Conservation (phyloP, 2,329 filamentous ascomycete genomes). For the Amauroascus niger region DNA sequence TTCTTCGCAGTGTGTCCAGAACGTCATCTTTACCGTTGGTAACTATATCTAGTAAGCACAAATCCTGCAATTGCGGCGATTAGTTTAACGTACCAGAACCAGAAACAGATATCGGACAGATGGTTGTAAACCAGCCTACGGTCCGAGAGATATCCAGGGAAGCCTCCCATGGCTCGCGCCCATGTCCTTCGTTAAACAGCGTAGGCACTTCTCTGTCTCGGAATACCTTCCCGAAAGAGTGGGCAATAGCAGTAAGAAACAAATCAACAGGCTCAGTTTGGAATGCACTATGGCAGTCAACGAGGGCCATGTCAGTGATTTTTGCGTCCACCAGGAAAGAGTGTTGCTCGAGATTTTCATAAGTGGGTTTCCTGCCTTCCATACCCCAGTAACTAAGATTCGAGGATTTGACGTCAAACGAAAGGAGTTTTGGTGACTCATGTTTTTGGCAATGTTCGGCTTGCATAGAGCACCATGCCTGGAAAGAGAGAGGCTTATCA, state of each 20-base stretch:
- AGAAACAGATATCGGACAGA: slow-evolving; percentile 36
- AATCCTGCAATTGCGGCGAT: neutral
- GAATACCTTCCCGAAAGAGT: slow-evolving; percentile 40
- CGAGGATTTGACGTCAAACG: slow-evolving; percentile 26
- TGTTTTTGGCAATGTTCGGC: slow-evolving; percentile 17
- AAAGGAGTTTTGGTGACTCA: slow-evolving; percentile 16
- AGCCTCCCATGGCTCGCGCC: slow-evolving; percentile 38
- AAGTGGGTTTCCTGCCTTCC: slow-evolving; percentile 25
- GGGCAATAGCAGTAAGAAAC: slow-evolving; percentile 29
- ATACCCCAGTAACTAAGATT: slow-evolving; percentile 34
- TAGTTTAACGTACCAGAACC: slow-evolving; percentile 7
- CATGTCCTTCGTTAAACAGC: slow-evolving; percentile 44
- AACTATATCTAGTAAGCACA: neutral
- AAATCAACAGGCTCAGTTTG: slow-evolving; percentile 33
- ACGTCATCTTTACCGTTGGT: slow-evolving; percentile 18
- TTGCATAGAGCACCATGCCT: slow-evolving; percentile 32
- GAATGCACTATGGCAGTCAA: slow-evolving; percentile 26
- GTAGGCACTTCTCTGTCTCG: slow-evolving; percentile 35
- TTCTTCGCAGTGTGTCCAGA: slow-evolving; percentile 27
- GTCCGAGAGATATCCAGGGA: slow-evolving; percentile 40
- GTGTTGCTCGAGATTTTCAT: slow-evolving; percentile 29
- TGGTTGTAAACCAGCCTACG: slow-evolving; percentile 44
- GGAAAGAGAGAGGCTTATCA: slow-evolving; percentile 33
- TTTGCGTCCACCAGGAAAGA: slow-evolving; percentile 28
- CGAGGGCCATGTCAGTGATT: slow-evolving; percentile 26